These are phyloP conservation scores for Aspergillus terreus DNA, from an alignment of 2,329 filamentous ascomycete species.

Conservation along the genomic window DNA sequence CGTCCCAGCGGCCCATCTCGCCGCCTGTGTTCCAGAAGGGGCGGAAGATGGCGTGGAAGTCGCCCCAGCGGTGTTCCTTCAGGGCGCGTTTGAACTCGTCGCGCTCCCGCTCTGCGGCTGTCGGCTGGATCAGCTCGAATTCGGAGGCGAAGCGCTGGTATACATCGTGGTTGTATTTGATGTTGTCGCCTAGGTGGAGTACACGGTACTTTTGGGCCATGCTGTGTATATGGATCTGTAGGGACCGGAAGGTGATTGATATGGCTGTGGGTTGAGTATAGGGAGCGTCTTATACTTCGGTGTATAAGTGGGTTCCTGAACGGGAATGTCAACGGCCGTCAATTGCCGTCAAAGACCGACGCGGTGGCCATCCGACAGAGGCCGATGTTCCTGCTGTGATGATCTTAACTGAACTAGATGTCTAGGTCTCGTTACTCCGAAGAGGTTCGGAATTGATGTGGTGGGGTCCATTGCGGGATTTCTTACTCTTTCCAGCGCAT, in stretches of 20 bases:
- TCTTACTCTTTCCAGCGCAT: too few species aligned
- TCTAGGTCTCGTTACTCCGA: too few species aligned
- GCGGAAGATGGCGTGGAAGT: constrained; percentile 50
- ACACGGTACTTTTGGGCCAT: constrained; percentile 29
- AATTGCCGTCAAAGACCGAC: not conserved
- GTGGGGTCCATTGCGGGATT: too few species aligned
- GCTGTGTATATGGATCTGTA: not conserved
- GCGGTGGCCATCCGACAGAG: too few species aligned
- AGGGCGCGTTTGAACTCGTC: constrained; percentile 41
- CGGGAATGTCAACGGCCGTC: not conserved
- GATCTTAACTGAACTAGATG: too few species aligned
- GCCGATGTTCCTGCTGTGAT: too few species aligned
- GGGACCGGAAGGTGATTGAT: not conserved
- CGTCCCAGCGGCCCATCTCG: constrained; percentile 63
- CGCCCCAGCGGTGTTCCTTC: constrained; percentile 37
- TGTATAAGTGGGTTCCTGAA: not conserved
- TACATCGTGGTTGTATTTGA: constrained; percentile 47
- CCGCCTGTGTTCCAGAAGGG: constrained; percentile 64
- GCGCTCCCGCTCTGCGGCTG: constrained; percentile 30
- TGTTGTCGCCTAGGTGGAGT: constrained; percentile 45
- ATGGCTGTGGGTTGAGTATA: not conserved
- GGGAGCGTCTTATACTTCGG: not conserved
- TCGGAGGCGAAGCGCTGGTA: constrained; percentile 38
- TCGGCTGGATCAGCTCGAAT: constrained; percentile 41
- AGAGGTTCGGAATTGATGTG: too few species aligned